Percentiles rank a stretch among this genome's conserved stretches.
Evolutionary conservation across 305 asterid species (phyloP).

Genomic region (Fraxinus sp.): DNA sequence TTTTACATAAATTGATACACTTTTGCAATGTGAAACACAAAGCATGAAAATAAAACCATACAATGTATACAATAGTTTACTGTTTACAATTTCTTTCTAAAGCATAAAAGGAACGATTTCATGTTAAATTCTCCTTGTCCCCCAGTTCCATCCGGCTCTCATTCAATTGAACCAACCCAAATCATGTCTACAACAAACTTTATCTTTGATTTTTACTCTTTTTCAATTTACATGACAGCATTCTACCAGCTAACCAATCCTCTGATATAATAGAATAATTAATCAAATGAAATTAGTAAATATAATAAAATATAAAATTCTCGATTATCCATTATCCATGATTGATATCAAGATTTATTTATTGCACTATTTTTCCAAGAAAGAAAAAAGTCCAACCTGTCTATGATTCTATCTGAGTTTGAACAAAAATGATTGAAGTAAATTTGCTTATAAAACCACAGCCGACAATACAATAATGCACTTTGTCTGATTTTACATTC

Average conservation of each 20-base stretch:
- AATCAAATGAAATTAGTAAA: neutral
- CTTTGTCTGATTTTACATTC: neutral
- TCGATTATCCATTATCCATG: neutral
- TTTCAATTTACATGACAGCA: neutral
- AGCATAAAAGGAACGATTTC: neutral
- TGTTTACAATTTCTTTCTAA: neutral
- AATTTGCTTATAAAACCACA: neutral
- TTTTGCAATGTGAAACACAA: neutral
- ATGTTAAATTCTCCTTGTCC: neutral
- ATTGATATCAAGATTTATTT: neutral
- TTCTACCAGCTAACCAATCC: neutral
- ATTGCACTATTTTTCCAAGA: neutral
- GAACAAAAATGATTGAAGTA: neutral
- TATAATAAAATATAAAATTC: neutral
- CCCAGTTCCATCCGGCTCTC: neutral
- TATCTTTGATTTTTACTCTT: neutral
- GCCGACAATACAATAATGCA: conserved; percentile 9
- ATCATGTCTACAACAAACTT: neutral
- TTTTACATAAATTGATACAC: neutral
- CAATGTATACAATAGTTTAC: neutral
- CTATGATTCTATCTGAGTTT: neutral
- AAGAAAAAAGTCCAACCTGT: neutral
- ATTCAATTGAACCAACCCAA: neutral
- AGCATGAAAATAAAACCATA: neutral
- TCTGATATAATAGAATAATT: neutral